phyloP scores from a whole-genome alignment of 164 flowering plant genomes.

The Aristolochia fimbriata region DNA sequence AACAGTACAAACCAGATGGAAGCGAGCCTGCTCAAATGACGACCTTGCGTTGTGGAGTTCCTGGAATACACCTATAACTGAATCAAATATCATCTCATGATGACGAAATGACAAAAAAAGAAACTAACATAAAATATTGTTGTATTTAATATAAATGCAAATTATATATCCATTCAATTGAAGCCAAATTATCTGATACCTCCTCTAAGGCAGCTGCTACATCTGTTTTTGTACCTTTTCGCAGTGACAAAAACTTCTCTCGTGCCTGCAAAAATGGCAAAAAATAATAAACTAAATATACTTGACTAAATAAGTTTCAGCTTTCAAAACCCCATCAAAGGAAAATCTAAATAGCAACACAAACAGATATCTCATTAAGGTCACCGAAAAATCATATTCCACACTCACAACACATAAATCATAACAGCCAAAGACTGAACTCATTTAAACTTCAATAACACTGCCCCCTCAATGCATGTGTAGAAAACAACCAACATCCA shows the following conservation, averaged over 20 bases:
- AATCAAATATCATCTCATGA: conserved; percentile 19
- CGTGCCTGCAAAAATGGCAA: conserved; percentile 38
- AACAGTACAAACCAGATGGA: conserved; percentile 54
- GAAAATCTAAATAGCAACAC: no score
- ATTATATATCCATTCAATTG: background rate
- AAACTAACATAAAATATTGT: conserved; percentile 7
- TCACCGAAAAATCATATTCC: no score
- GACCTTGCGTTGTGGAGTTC: conserved; percentile 89
- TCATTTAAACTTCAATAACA: no score
- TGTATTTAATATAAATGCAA: conserved; percentile 3
- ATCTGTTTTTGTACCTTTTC: conserved; percentile 53
- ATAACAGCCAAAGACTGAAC: no score
- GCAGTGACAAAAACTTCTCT: conserved; percentile 55
- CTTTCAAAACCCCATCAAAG: no score
- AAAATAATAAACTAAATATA: background rate
- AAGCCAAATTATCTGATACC: conserved; percentile 26
- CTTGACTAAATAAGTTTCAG: no score
- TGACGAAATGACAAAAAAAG: conserved; percentile 6
- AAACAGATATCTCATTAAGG: no score
- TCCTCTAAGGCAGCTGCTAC: conserved; percentile 45
- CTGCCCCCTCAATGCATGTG: no score
- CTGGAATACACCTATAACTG: conserved; percentile 50
- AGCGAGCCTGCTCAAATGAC: conserved; percentile 92
- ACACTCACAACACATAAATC: no score
- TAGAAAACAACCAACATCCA: no score